Base-by-base conservation (phyloP, 768 basidiomycete genomes). In the Lentinula sp. region DNA sequence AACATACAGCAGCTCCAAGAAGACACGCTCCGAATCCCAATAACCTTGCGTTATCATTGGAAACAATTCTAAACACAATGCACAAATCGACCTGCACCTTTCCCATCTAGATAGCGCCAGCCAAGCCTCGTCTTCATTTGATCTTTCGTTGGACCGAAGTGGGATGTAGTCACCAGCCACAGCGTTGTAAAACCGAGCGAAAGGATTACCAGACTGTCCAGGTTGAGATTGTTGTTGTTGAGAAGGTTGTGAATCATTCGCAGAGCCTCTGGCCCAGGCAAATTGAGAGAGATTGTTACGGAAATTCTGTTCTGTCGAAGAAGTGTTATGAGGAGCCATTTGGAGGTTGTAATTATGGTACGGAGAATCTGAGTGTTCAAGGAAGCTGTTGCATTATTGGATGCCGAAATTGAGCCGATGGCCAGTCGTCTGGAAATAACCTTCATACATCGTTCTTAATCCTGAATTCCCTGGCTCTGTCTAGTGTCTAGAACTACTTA, bases 121-220 rank as follows among this genome's bases (percentile, higher is more conserved):
- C 82, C 90, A 96, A 2, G 96, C 95, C 69, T 98, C 94, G 66
- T 98, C 96, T 71, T 99, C 95, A 72, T 93, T 94, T 35, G 89
- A 88, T 48, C 85, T 81, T 65, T 93, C 93, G 63, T 70, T 84
- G 2, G 89, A 90, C 43, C 93, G 81, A 62, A 98, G 76, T 0
- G 96, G 97, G 52, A 98, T 86, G 68, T 97, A 97, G 64, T 88
- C 86, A 12, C 88, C 88, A 8, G 90, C 90, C 54, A 98, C 79
- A 16, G 90, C 84, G 61, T 85, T 90, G 76, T 95, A 96, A 71
- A 95, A 92, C 33, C 93, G 81, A 12, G 90, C 85, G 71, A 98
- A 94, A 3, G 91, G 86, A 68, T 90, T 90, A 2, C 74, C 72
- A 1, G 57, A 72, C 53, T 18, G 74, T 61, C 72, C 2, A 28